A percentile compares a stretch with the other conserved stretches of the same genome.
phyloP scores from a whole-genome alignment of 306 rosid species.

The Sicyos baderoa region DNA sequence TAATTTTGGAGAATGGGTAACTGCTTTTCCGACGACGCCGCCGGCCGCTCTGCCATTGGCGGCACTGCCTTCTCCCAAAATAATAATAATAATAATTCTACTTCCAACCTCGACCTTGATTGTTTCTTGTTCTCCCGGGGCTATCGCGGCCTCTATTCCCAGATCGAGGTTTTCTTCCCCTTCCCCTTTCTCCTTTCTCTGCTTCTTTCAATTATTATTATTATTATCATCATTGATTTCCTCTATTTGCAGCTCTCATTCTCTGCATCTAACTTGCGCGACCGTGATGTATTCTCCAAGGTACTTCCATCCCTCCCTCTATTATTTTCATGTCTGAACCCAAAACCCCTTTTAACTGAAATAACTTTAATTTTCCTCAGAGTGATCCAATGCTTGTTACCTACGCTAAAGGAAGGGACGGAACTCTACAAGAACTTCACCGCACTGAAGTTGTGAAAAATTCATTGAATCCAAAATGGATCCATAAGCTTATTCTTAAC shows the following conservation, averaged over 20 bases:
- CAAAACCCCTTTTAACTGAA: not conserved
- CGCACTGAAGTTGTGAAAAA: conserved; percentile 89
- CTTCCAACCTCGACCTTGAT: conserved; percentile 64
- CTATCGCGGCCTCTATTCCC: conserved; percentile 69
- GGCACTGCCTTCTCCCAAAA: conserved; percentile 32
- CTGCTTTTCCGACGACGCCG: conserved; percentile 77
- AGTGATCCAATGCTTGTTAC: conserved; percentile 87
- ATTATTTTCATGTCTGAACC: not conserved
- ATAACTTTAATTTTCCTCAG: conserved; percentile 38
- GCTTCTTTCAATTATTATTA: not conserved
- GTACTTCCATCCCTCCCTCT: conserved; percentile 19
- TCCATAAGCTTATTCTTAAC: conserved; percentile 54
- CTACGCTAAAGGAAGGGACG: conserved; percentile 69
- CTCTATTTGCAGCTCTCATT: conserved; percentile 54
- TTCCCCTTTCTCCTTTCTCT: not conserved
- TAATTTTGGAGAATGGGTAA: conserved; percentile 49
- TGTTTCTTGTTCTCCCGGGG: conserved; percentile 64
- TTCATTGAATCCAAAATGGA: conserved; percentile 82
- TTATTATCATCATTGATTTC: no score
- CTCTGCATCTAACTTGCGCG: conserved; percentile 68
- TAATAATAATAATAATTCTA: conserved; percentile 14
- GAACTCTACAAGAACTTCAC: conserved; percentile 65
- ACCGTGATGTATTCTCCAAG: conserved; percentile 85
- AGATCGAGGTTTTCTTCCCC: conserved; percentile 77
- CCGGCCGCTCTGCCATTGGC: conserved; percentile 60